These are phyloP conservation scores for Cordyceps farinosa DNA, from an alignment of 2,329 filamentous ascomycete genomes.

Conservation along the genomic window DNA sequence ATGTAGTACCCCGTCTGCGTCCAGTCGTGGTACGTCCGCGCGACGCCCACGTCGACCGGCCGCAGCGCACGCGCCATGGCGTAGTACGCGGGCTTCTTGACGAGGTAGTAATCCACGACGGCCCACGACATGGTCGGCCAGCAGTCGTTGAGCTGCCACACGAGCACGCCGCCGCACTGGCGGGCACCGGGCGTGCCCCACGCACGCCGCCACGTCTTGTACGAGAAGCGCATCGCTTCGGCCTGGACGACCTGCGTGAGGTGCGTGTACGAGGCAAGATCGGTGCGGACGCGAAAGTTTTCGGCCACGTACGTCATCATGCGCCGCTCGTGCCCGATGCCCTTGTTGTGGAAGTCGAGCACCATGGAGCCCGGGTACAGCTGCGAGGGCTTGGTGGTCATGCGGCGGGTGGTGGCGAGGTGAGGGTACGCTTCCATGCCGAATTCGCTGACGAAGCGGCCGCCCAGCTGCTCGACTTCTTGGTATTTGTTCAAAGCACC, in stretches of 20 bases:
- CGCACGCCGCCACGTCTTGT: conserved; percentile 57
- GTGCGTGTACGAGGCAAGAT: conserved; percentile 71
- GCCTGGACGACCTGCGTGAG: conserved; percentile 56
- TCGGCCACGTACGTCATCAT: conserved; percentile 73
- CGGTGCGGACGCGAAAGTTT: conserved; percentile 60
- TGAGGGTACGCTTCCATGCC: conserved; percentile 71
- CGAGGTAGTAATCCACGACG: conserved; percentile 59
- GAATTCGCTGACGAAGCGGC: conserved; percentile 78
- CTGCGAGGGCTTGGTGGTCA: conserved; percentile 52
- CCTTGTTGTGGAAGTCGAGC: conserved; percentile 81
- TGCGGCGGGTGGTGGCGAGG: conserved; percentile 64
- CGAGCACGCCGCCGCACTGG: conserved; percentile 61
- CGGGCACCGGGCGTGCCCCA: conserved; percentile 55
- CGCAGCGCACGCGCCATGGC: conserved; percentile 55
- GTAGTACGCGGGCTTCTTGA: conserved; percentile 59
- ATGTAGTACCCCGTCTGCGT: conserved; percentile 28
- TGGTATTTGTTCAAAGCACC: conserved; percentile 69
- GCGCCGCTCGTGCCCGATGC: conserved; percentile 69
- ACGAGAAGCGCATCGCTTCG: conserved; percentile 49
- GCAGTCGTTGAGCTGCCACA: conserved; percentile 70
- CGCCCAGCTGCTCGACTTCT: conserved; percentile 65
- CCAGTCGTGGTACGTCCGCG: conserved; percentile 41
- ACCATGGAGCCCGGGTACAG: conserved; percentile 65
- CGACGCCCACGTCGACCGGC: conserved; percentile 56
- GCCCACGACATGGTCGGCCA: conserved; percentile 66